phyloP scores from a whole-genome alignment of 148 eudicot genomes.

The Vaccinium myrtillus region DNA sequence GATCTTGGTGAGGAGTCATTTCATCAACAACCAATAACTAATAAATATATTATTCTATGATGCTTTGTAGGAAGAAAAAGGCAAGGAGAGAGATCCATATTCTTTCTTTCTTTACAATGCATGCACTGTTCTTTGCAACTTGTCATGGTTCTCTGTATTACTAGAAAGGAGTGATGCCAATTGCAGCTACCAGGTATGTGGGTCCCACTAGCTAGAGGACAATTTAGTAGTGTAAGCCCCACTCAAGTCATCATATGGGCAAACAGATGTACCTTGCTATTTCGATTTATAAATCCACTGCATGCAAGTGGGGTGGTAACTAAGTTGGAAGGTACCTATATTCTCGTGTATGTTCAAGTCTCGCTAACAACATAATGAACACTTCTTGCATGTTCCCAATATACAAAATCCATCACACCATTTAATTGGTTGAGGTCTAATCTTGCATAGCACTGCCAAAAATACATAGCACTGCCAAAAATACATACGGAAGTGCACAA shows the following conservation, averaged over 20 bases:
- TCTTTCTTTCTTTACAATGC: not conserved
- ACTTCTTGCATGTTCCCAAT: too few species aligned
- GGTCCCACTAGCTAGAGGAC: conserved; percentile 2
- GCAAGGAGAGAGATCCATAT: conserved; percentile 6
- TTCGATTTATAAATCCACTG: too few species aligned
- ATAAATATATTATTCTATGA: conserved; percentile 14
- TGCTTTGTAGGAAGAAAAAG: conserved; percentile 24
- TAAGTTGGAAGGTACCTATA: too few species aligned
- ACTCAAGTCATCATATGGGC: conserved; percentile 15
- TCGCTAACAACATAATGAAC: too few species aligned
- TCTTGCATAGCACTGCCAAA: not conserved
- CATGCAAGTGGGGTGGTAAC: too few species aligned
- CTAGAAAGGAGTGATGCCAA: conserved; percentile 13
- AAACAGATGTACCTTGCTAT: not conserved
- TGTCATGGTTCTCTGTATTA: conserved; percentile 17
- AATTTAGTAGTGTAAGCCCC: conserved; percentile 10
- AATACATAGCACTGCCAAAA: not conserved
- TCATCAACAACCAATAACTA: conserved; percentile 25
- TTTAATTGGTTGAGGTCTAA: not conserved
- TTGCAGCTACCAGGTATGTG: conserved; percentile 18
- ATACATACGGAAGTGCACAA: not conserved
- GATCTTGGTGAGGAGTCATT: conserved; percentile 22
- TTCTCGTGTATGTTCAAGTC: too few species aligned
- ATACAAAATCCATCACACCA: not conserved
- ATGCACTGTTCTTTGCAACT: conserved; percentile 13